Conservation (phyloP, 768 basidiomycete genomes). For the Inosperma sp. region DNA sequence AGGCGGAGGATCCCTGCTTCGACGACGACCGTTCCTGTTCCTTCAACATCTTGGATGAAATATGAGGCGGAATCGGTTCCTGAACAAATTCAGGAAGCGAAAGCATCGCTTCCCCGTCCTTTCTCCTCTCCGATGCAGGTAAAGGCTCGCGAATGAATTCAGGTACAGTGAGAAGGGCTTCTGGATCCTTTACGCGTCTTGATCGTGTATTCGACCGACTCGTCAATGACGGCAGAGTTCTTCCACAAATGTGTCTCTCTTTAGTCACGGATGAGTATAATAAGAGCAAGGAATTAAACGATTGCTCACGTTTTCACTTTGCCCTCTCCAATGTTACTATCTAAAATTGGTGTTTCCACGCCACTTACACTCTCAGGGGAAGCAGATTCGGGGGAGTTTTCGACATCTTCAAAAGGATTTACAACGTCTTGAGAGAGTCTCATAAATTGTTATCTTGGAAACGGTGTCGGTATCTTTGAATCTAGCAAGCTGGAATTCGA, state of each 20-base stretch:
- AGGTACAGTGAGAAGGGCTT: slow-evolving; percentile 51
- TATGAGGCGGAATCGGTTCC: slow-evolving; percentile 39
- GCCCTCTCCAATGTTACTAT: slow-evolving; percentile 52
- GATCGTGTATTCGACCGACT: slow-evolving; percentile 68
- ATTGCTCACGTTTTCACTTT: slow-evolving; percentile 36
- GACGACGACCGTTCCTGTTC: background rate
- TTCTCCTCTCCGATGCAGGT: slow-evolving; percentile 27
- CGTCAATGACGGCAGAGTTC: slow-evolving; percentile 66
- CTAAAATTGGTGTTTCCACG: too few species aligned
- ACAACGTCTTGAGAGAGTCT: too few species aligned
- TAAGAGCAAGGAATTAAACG: background rate
- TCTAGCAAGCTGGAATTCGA: too few species aligned
- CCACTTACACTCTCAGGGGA: too few species aligned
- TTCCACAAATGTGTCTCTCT: slow-evolving; percentile 72
- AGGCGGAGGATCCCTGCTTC: slow-evolving; percentile 9
- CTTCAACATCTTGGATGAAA: slow-evolving; percentile 4
- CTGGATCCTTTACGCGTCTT: slow-evolving; percentile 67
- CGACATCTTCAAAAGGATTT: too few species aligned
- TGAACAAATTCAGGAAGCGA: slow-evolving; percentile 58
- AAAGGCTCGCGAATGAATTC: slow-evolving; percentile 60
- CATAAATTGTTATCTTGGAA: too few species aligned
- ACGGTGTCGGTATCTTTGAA: too few species aligned
- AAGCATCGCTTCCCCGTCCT: slow-evolving; percentile 46
- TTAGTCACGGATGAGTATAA: background rate
- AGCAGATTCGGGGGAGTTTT: too few species aligned